Evolutionary conservation across 2,329 filamentous ascomycete species (phyloP), one percentile per base, ranked within the genome.

Genomic region (Aspergillus tubingensis): DNA sequence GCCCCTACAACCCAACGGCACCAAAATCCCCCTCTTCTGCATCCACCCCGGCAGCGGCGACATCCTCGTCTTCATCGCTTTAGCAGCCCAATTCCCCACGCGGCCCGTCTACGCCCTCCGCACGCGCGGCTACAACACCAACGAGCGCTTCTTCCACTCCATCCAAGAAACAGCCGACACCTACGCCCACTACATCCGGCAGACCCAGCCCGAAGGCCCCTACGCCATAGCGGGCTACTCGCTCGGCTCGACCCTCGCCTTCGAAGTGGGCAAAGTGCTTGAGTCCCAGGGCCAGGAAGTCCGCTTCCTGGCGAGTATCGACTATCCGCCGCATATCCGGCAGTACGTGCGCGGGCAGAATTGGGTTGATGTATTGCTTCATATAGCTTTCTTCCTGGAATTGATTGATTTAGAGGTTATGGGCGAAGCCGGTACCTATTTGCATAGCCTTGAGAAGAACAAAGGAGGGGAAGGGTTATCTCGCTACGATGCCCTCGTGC

Each of bases 181-280:
- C 0, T 85, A 84, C 66, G 57, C 65, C 2, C 43, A 55, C 0
- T 74, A 76, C 1, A 76, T 85, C 17, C 70, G 71, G 3, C 38
- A 58, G 4, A 60, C 59, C 0, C 82, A 85, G 62, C 81, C 82
- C 0, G 21, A 67, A 0, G 81, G 83, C 0, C 82, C 82, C 0
- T 85, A 85, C 60, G 78, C 78, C 0, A 65, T 85, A 0, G 77
- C 79, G 0, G 82, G 82, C 1, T 84, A 84, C 63, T 79, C 73
- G 7, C 82, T 79, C 60, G 82, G 82, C 4, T 64, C 73, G 0
- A 81, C 80, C 62, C 54, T 83, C 0, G 78, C 80, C 0, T 85
- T 82, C 58, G 82, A 84, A 65, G 67, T 81, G 0, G 71, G 75
- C 3, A 84, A 84, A 68, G 36, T 56, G 3, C 71, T 84, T 5